Base-by-base conservation (phyloP, 768 basidiomycete species). In the Asterophora lycoperdoides region DNA sequence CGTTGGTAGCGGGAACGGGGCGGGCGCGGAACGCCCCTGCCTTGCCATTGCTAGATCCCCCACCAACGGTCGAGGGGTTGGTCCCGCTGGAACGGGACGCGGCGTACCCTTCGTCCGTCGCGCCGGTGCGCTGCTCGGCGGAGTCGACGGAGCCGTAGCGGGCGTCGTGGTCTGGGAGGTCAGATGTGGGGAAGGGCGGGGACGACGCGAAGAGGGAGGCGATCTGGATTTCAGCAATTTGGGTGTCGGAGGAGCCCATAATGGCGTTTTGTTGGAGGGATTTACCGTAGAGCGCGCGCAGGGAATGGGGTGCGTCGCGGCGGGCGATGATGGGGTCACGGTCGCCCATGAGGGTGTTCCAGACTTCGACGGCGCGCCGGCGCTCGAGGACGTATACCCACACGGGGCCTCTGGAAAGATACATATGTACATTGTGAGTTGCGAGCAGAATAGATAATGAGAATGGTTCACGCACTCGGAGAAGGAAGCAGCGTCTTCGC, bases 371-470 rank as follows among this genome's bases (percentile, higher is more conserved):
- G 5, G 90, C 86, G 33, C 85, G 80, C 44, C 85, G 74, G 32
- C 89, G 80, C 62, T 91, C 90, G 53, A 93, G 83, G 33, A 93
- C 85, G 64, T 91, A 93, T 17, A 93, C 88, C 86, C 90, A 91
- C n/a, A 90, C 86, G 15, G 89, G 85, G 49, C 87, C 88, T 53
- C 89, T 91, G 52, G 45, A 23, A 23, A 23, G 23, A 23, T 3
- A 23, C 26, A 51, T 34, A 51, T 48, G 41, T 49, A 46, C 37
- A 50, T 34, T 30, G 42, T 52, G 33, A 45, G 52, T 37, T 52
- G 29, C 29, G 17, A n/a, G 15, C 15, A 17, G 15, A 2, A n/a
- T 36, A 34, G 2, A 19, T 41, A 37, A 40, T 23, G 45, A 29
- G 41, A 43, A 8, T 17, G 42, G 80, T 86, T 74, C 64, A 91